These are phyloP conservation scores for Monosporozyma siamensis DNA, from an alignment of 805 yeast genomes.

Conservation along the genomic window DNA sequence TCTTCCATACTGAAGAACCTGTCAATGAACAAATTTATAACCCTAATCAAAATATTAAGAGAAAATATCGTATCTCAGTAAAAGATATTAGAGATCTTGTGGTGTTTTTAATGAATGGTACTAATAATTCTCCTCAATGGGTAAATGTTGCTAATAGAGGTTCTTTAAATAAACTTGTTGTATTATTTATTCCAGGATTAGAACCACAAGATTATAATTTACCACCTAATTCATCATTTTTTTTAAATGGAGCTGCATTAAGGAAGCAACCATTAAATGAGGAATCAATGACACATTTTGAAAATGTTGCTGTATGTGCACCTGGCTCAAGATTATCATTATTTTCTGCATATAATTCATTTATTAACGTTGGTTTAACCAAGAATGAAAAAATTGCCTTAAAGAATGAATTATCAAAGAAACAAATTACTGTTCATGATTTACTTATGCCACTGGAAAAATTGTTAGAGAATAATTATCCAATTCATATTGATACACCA, in stretches of 20 bases:
- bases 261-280: slow-evolving; percentile 5
- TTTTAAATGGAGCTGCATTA: slow-evolving; percentile 3
- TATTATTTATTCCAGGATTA: slow-evolving; percentile 60
- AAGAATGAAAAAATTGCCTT: slow-evolving; percentile 44
- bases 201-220: slow-evolving; percentile 34
- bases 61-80: slow-evolving; percentile 25
- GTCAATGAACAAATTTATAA: neutral
- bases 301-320: slow-evolving; percentile 40
- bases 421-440: slow-evolving; percentile 40
- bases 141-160: slow-evolving; percentile 39
- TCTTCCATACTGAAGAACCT: slow-evolving; percentile 2
- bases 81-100: slow-evolving; percentile 41
- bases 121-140: slow-evolving; percentile 40
- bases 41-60: neutral
- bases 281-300: slow-evolving; percentile 5
- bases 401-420: slow-evolving; percentile 21
- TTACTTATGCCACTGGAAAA: slow-evolving; percentile 43
- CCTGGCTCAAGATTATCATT: slow-evolving; percentile 60
- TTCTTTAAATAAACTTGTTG: slow-evolving; percentile 45
- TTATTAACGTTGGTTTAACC: slow-evolving; percentile 48
- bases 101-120: slow-evolving; percentile 35
- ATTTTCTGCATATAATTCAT: slow-evolving; percentile 45
- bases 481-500: slow-evolving; percentile 42
- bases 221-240: slow-evolving; percentile 12
- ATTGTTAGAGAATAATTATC: slow-evolving; percentile 44